Evolutionary conservation across 345 rosid genomes (phyloP), one percentile per base, ranked within the genome.

Genomic region (Excoecaria cochinchinensis): DNA sequence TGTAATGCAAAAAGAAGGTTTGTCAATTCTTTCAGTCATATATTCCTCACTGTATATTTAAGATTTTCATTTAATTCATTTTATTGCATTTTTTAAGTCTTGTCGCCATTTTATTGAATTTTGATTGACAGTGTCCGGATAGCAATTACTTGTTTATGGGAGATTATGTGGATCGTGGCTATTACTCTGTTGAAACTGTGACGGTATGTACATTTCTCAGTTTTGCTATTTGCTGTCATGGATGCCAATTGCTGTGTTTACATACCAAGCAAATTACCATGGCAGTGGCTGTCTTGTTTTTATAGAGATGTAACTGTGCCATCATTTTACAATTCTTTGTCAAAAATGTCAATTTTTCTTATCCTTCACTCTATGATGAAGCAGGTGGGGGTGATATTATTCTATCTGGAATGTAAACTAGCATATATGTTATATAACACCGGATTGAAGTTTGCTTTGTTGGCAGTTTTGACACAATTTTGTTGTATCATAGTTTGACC

Each of bases 101-200:
- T 56, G 44, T 22, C 0, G 46, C 69, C 48, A 57, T 74, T 73
- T 44, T 44, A 46, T 78, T 39, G 24, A 48, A 69, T 67, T 59
- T 62, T 71, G 46, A 57, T 84, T 47, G 70, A 70, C 82, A 94
- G 98, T 94, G 97, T 78, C 98, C 98, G 57, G 98, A 93, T 79
- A 91, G 97, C 76, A 94, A 90, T 84, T 94, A 94, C 85, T 82
- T 94, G 78, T 93, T 94, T 79, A 94, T 94, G 98, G 97, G 99
- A 82, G 98, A 95, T 78, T 92, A 95, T 76, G 99, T 95, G 58
- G 97, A 95, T 71, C 97, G 97, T 79, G 97, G 97, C 44, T 95
- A 95, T 83, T 95, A 95, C 79, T 95, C 99, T 53, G 95, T 95
- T 64, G 99, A 95, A 84, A 95, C 99, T 76, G 97, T 95, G 48